phyloP scores from a whole-genome alignment of 2,329 filamentous ascomycete genomes.

The Colletotrichum eremochloae region DNA sequence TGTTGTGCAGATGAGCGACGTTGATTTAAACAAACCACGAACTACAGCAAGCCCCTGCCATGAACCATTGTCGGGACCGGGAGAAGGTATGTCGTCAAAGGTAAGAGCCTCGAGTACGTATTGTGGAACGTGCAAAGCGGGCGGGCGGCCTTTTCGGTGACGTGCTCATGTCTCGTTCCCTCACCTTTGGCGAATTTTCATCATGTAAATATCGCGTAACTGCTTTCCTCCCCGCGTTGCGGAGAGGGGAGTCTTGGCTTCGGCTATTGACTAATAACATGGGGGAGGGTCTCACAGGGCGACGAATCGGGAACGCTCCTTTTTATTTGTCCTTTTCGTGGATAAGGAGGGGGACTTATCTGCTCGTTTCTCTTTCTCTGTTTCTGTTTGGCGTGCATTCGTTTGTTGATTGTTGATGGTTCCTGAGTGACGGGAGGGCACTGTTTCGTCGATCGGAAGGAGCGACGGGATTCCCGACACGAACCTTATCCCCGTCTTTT shows the following conservation, averaged over 20 bases:
- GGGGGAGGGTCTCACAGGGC: neutral
- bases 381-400: neutral
- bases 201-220: constrained; percentile 41
- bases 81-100: constrained; percentile 24
- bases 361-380: neutral
- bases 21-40: constrained; percentile 11
- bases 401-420: neutral
- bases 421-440: neutral
- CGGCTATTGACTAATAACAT: neutral
- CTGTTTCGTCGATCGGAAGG: neutral
- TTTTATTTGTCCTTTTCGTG: neutral
- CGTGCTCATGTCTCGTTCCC: neutral
- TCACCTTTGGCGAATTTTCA: constrained; percentile 31
- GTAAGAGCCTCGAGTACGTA: constrained; percentile 21
- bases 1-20: neutral
- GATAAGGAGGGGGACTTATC: neutral
- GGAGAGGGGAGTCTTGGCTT: constrained; percentile 27
- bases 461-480: neutral
- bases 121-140: constrained; percentile 19
- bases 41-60: neutral
- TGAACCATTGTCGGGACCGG: neutral
- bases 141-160: constrained; percentile 5
- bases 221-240: constrained; percentile 19
- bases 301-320: constrained; percentile 16
- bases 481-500: too few relatives aligned